phyloP scores from a whole-genome alignment of 768 basidiomycete species.

The Boletellus emodensis region DNA sequence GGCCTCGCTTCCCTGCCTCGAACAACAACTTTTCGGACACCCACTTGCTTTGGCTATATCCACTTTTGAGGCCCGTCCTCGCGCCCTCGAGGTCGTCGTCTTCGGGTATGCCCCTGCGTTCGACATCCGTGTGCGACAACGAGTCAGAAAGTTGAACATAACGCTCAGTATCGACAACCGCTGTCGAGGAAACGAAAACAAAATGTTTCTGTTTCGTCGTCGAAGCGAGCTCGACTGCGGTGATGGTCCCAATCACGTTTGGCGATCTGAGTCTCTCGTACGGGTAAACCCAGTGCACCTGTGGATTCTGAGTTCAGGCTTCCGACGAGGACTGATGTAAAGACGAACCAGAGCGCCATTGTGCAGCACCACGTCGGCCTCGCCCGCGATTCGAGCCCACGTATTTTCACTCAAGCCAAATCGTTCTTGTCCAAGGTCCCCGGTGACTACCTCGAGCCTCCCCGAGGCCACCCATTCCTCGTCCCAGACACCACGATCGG shows the following conservation, averaged over 20 bases:
- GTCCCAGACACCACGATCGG: slow-evolving; percentile 84
- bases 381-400: slow-evolving; percentile 66
- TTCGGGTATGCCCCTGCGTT: slow-evolving; percentile 74
- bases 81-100: slow-evolving; percentile 87
- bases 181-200: slow-evolving; percentile 93
- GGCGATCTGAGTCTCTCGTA: slow-evolving; percentile 89
- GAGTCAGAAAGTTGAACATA: slow-evolving; percentile 87
- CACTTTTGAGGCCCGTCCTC: slow-evolving; percentile 67
- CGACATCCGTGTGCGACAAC: slow-evolving; percentile 37
- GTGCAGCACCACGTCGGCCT: slow-evolving; percentile 83
- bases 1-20: slow-evolving; percentile 84
- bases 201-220: slow-evolving; percentile 70
- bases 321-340: not conserved
- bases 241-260: slow-evolving; percentile 91
- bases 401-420: slow-evolving; percentile 65
- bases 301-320: slow-evolving; percentile 2
- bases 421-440: slow-evolving; percentile 71
- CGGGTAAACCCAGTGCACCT: slow-evolving; percentile 99
- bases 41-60: slow-evolving; percentile 99
- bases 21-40: slow-evolving; percentile 93
- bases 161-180: slow-evolving; percentile 87
- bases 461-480: slow-evolving; percentile 71
- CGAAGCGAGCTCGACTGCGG: slow-evolving; percentile 75
- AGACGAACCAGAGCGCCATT: slow-evolving; percentile 92
- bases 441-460: slow-evolving; percentile 73